phyloP scores from a whole-genome alignment of 2,329 filamentous ascomycete species.

The Penicillium thymicola region DNA sequence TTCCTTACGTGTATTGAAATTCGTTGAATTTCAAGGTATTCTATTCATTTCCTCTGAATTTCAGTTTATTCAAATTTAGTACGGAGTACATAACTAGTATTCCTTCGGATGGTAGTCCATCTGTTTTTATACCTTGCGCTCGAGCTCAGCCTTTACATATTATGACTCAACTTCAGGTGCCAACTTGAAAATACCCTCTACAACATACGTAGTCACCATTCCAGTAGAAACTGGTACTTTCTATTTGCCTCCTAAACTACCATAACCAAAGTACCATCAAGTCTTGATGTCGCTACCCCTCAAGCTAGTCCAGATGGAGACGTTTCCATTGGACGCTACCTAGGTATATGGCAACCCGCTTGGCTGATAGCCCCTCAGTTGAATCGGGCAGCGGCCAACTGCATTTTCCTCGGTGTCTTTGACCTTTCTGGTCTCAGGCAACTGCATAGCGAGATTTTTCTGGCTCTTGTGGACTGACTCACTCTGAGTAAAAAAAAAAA shows the following conservation, averaged over 20 bases:
- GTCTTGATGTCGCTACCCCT: constrained; percentile 19
- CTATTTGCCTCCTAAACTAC: background rate
- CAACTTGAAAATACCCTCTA: background rate
- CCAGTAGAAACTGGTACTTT: constrained; percentile 2
- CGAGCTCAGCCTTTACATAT: background rate
- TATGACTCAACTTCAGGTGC: constrained; percentile 3
- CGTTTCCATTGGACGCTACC: constrained; percentile 7
- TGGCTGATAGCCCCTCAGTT: constrained; percentile 12
- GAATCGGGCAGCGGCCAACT: constrained; percentile 19
- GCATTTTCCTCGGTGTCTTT: constrained; percentile 6
- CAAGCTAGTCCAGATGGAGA: constrained; percentile 26
- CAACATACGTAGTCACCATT: background rate
- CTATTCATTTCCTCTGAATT: background rate
- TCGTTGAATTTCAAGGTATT: constrained; percentile 8
- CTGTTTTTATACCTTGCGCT: constrained; percentile 2
- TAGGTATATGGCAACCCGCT: constrained; percentile 11
- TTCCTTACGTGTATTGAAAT: constrained; percentile 15
- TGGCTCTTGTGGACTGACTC: background rate
- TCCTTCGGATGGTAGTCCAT: background rate
- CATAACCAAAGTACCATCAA: background rate
- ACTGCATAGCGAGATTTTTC: background rate
- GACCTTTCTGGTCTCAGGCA: background rate
- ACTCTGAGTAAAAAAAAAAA: background rate
- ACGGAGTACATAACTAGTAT: background rate
- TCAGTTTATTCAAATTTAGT: background rate